Evolutionary conservation across 208 protist genomes (phyloP).

Genomic region (Crithidia fasciculata): DNA sequence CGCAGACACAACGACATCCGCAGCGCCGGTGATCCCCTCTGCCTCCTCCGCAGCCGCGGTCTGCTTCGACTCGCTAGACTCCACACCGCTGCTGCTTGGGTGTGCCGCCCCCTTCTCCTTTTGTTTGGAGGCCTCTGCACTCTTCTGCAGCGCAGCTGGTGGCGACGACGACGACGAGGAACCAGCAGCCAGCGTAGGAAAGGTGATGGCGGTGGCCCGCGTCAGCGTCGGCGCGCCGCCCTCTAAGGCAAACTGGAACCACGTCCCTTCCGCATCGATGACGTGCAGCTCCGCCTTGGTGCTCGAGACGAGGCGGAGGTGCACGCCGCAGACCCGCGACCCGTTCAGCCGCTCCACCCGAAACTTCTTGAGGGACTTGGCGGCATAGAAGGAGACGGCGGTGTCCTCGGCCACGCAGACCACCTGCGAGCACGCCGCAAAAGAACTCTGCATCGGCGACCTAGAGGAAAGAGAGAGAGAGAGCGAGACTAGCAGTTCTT

Average conservation of each 20-base stretch:
- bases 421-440: conserved; percentile 72
- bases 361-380: conserved; percentile 85
- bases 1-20: conserved; percentile 16
- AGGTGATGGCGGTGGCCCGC: conserved; percentile 18
- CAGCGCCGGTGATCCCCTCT: background rate
- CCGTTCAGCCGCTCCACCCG: conserved; percentile 82
- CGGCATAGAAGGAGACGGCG: conserved; percentile 77
- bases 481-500: background rate
- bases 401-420: conserved; percentile 86
- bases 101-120: background rate
- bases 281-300: conserved; percentile 60
- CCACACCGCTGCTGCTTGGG: background rate
- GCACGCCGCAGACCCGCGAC: conserved; percentile 65
- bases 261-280: conserved; percentile 74
- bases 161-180: background rate
- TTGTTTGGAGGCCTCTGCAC: background rate
- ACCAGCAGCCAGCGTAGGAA: background rate
- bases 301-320: conserved; percentile 25
- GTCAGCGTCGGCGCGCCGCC: conserved; percentile 24
- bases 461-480: background rate
- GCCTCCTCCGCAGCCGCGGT: background rate
- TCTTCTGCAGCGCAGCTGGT: background rate
- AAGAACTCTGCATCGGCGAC: conserved; percentile 47
- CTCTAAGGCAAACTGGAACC: conserved; percentile 63
- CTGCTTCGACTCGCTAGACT: background rate